These are phyloP conservation scores for Yarrowia deformans DNA, from an alignment of 805 yeast species.

Conservation along the genomic window DNA sequence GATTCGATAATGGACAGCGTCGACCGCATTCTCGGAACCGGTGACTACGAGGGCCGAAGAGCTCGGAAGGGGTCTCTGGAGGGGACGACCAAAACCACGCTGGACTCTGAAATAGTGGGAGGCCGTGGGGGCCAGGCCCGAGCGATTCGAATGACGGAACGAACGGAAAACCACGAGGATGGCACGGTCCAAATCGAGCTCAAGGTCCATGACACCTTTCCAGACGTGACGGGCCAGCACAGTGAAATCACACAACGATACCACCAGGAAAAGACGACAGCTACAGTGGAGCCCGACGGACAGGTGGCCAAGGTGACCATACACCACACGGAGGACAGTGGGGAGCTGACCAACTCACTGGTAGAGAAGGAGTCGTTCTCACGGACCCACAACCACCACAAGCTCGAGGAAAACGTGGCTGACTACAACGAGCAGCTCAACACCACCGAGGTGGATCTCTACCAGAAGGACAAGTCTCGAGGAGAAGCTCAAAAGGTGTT, in stretches of 20 bases:
- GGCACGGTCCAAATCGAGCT: neutral
- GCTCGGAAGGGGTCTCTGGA: neutral
- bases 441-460: conserved; percentile 7
- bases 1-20: conserved; percentile 7
- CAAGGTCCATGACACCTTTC: conserved; percentile 11
- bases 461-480: neutral
- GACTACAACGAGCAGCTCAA: conserved; percentile 11
- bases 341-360: conserved; percentile 2
- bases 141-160: neutral
- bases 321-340: neutral
- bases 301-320: conserved; percentile 27
- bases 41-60: neutral
- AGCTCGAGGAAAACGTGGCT: conserved; percentile 1
- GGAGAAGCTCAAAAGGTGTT: neutral
- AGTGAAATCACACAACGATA: conserved; percentile 1
- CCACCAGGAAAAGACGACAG: neutral
- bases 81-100: neutral
- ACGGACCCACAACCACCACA: neutral
- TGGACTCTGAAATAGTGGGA: neutral
- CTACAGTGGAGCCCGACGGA: conserved; percentile 11
- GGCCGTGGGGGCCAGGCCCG: neutral
- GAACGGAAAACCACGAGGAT: neutral
- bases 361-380: conserved; percentile 2
- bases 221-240: neutral
- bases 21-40: conserved; percentile 14